A percentile compares a stretch with the other conserved stretches of the same genome.
phyloP scores from a whole-genome alignment of 2,329 filamentous ascomycete genomes.

The Venturia aucupariae region DNA sequence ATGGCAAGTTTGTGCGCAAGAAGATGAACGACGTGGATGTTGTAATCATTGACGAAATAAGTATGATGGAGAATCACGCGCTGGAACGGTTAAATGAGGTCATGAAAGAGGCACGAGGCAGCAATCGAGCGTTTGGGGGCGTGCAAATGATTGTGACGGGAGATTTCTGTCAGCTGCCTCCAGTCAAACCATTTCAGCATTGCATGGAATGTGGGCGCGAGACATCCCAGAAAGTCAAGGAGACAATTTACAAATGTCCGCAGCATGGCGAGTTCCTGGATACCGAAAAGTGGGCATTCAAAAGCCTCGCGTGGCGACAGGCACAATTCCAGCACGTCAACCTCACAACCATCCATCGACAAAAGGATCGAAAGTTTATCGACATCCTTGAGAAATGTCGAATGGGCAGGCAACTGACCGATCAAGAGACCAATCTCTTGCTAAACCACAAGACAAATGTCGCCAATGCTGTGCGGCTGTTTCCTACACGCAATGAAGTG shows the following conservation, averaged over 20 bases:
- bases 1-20: slow-evolving; percentile 26
- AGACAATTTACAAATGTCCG: slow-evolving; percentile 25
- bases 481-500: slow-evolving; percentile 31
- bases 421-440: slow-evolving; percentile 33
- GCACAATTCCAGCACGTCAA: slow-evolving; percentile 46
- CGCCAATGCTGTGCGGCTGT: slow-evolving; percentile 37
- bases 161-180: slow-evolving; percentile 51
- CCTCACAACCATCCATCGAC: slow-evolving; percentile 48
- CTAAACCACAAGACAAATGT: slow-evolving; percentile 38
- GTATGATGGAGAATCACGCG: slow-evolving; percentile 51
- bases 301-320: slow-evolving; percentile 44
- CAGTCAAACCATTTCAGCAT: slow-evolving; percentile 45
- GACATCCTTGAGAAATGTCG: slow-evolving; percentile 47
- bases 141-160: slow-evolving; percentile 49
- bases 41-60: slow-evolving; percentile 57
- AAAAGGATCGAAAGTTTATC: slow-evolving; percentile 46
- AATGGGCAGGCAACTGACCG: slow-evolving; percentile 33
- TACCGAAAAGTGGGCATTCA: slow-evolving; percentile 52
- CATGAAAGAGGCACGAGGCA: slow-evolving; percentile 32
- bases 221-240: slow-evolving; percentile 19
- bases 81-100: slow-evolving; percentile 44
- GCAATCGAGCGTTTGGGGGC: slow-evolving; percentile 33
- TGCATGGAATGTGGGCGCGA: slow-evolving; percentile 42
- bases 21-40: slow-evolving; percentile 41
- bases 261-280: slow-evolving; percentile 34